Base-by-base conservation (phyloP, 2,329 filamentous ascomycete species). In the Keithomyces neogunnii region DNA sequence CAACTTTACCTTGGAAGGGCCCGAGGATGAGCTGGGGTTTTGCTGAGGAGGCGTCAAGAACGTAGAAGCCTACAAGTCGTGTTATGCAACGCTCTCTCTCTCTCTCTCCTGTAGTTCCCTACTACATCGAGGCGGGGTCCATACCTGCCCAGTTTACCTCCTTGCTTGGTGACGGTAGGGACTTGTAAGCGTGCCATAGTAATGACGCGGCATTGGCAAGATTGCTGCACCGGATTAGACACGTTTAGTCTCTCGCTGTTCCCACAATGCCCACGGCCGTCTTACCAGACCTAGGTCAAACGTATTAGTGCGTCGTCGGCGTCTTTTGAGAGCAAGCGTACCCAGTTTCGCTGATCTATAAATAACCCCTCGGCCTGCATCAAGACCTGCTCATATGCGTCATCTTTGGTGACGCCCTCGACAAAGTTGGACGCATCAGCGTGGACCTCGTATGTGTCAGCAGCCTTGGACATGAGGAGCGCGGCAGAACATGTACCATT, bases 181-280 rank as follows among this genome's bases (percentile, higher is more conserved):
- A 88, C 64, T 88, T 85, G 63, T 85, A 87, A 3, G 84, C 86
- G 62, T 93, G 86, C 85, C 87, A 92, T 56, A 92, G 74, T 31
- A 92, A 75, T 3, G 87, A 84, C 6, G 88, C 82, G 3, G 83
- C 71, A 64, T 92, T 93, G 57, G 88, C 75, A 46, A 90, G 77
- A 66, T 93, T 92, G 68, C 86, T 89, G 58, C 33, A 19, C 11
- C 30, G 31, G 13, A 28, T 51, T 30, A 51, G 45, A 51, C 11
- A 33, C 31, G 7, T 30, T 4, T 28, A 44, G n/a, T 6, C n/a
- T 26, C 10, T 11, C 28, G 7, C 5, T 13, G 3, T 29, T 5
- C 38, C 9, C 6, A 10, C 10, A 10, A 7, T 44, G 5, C 30
- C 11, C 40, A 30, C 40, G 13, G 11, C 9, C 45, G 7, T 35